Evolutionary conservation across 1,139 yeast genomes (phyloP).

Genomic region (Suhomyces guaymorum): DNA sequence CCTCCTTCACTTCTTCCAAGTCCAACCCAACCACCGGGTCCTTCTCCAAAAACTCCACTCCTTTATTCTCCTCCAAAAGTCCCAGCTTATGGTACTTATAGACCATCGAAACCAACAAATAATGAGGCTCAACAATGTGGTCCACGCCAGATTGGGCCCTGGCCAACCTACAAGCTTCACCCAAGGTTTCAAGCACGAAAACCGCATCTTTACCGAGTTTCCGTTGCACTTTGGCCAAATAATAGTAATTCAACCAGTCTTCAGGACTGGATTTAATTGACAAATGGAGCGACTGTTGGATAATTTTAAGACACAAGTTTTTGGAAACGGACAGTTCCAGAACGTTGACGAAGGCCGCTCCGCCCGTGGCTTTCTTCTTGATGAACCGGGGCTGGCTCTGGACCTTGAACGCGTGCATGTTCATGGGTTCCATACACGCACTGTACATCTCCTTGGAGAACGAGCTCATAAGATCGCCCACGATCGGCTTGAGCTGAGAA

Average conservation of each 20-base stretch:
- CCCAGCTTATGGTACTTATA: slow-evolving; percentile 55
- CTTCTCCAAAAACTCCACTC: slow-evolving; percentile 35
- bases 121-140: slow-evolving; percentile 71
- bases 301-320: slow-evolving; percentile 32
- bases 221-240: slow-evolving; percentile 59
- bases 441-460: slow-evolving; percentile 64
- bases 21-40: slow-evolving; percentile 31
- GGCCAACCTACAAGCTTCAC: slow-evolving; percentile 45
- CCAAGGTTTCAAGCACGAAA: slow-evolving; percentile 39
- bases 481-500: slow-evolving; percentile 32
- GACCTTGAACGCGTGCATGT: slow-evolving; percentile 52
- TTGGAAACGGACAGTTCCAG: slow-evolving; percentile 27
- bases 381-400: slow-evolving; percentile 38
- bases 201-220: slow-evolving; percentile 40
- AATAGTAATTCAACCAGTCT: slow-evolving; percentile 66
- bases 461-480: slow-evolving; percentile 54
- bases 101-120: slow-evolving; percentile 56
- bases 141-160: slow-evolving; percentile 48
- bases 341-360: slow-evolving; percentile 23
- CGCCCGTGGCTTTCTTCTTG: slow-evolving; percentile 25
- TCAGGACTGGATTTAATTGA: slow-evolving; percentile 44
- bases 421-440: slow-evolving; percentile 68
- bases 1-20: no score
- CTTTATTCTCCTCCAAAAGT: slow-evolving; percentile 35
- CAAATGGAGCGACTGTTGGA: slow-evolving; percentile 42